Percentiles rank a stretch among this genome's conserved stretches.
Conservation (phyloP, 148 eudicot genomes). For the Vaccinium macrocarpon region DNA sequence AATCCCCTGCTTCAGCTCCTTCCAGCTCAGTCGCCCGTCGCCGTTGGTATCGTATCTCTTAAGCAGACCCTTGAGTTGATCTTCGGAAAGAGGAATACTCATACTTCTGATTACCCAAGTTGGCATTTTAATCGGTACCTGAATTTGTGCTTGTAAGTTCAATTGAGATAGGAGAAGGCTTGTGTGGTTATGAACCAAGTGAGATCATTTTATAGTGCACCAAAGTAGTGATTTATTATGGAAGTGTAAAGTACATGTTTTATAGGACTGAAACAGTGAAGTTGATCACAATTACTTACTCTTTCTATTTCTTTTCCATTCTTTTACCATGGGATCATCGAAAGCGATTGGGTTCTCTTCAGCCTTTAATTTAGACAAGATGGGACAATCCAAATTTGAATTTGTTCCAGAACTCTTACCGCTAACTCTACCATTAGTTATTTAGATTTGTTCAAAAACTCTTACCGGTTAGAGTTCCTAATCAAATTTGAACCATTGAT, state of each 20-base stretch:
- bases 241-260: too few species aligned
- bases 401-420: too few species aligned
- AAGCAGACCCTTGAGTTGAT: conserved; percentile 3
- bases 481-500: too few species aligned
- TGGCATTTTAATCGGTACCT: background rate
- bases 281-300: background rate
- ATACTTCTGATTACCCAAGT: background rate
- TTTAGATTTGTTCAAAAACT: too few species aligned
- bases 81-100: background rate
- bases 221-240: background rate
- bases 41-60: conserved; percentile 13
- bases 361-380: too few species aligned
- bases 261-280: too few species aligned
- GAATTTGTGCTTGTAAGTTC: background rate
- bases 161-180: background rate
- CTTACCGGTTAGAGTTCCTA: too few species aligned
- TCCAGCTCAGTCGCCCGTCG: background rate
- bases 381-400: too few species aligned
- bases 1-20: conserved; percentile 15
- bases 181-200: background rate
- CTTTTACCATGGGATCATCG: background rate
- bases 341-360: background rate
- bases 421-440: too few species aligned
- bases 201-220: background rate
- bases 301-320: background rate